These are phyloP conservation scores for Pseudopithomyces maydicus DNA, from an alignment of 2,329 filamentous ascomycete species.

Conservation along the genomic window DNA sequence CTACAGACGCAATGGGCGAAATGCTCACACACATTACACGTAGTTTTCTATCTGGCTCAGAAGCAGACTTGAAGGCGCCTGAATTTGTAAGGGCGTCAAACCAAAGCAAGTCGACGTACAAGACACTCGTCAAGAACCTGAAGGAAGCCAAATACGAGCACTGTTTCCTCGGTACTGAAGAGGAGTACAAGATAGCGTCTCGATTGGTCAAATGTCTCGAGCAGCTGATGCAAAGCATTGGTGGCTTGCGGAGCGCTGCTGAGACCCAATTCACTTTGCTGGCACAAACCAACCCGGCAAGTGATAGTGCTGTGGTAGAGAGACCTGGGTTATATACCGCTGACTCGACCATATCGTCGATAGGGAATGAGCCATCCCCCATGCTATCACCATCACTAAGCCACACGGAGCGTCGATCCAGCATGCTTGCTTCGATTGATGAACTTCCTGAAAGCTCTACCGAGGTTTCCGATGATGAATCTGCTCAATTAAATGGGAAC, in stretches of 20 bases:
- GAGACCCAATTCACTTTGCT: constrained; percentile 86
- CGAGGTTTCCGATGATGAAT: constrained; percentile 40
- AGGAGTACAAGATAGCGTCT: constrained; percentile 77
- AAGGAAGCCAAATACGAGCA: constrained; percentile 90
- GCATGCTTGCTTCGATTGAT: constrained; percentile 49
- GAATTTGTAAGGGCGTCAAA: constrained; percentile 67
- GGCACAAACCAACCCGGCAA: constrained; percentile 59
- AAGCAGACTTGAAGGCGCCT: constrained; percentile 73
- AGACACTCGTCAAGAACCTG: constrained; percentile 74
- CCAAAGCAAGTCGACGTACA: constrained; percentile 70
- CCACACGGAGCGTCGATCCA: constrained; percentile 36
- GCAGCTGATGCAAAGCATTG: constrained; percentile 83
- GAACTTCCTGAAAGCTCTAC: constrained; percentile 46
- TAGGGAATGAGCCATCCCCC: constrained; percentile 29
- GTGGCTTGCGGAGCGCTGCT: constrained; percentile 86
- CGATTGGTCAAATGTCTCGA: constrained; percentile 84
- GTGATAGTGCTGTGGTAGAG: constrained; percentile 18
- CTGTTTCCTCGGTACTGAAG: constrained; percentile 78
- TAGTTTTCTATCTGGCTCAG: constrained; percentile 81
- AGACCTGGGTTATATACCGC: constrained; percentile 23
- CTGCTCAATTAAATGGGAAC: constrained; percentile 11
- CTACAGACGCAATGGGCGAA: constrained; percentile 76
- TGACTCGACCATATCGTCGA: constrained; percentile 28
- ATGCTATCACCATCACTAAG: constrained; percentile 37
- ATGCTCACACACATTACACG: constrained; percentile 82